Conservation (phyloP, 345 rosid genomes). For the Cardamine occulta region DNA sequence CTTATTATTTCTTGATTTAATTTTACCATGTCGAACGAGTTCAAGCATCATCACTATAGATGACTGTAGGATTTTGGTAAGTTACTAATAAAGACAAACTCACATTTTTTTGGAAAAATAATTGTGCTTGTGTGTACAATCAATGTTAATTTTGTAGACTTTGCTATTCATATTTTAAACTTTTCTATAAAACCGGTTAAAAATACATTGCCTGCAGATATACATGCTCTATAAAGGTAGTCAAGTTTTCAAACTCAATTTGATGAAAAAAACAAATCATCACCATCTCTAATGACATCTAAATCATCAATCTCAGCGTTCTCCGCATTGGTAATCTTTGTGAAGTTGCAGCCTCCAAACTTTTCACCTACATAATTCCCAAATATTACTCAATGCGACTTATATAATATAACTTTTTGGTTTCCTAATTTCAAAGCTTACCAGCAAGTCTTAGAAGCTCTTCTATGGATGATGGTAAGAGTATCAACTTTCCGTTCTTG, state of each 20-base stretch:
- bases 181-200: neutral
- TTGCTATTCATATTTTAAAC: neutral
- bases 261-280: constrained; percentile 76
- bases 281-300: constrained; percentile 86
- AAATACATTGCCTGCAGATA: constrained; percentile 39
- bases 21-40: too few relatives aligned
- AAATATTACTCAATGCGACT: neutral
- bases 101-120: neutral
- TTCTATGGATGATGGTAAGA: constrained; percentile 78
- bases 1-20: too few relatives aligned
- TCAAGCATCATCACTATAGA: neutral
- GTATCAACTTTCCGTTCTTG: constrained; percentile 59
- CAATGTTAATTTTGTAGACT: neutral
- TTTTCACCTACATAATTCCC: constrained; percentile 52
- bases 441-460: constrained; percentile 71
- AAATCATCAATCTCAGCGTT: constrained; percentile 83
- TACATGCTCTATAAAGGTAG: constrained; percentile 39
- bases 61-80: neutral
- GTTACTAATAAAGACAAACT: neutral
- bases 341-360: constrained; percentile 65
- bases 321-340: constrained; percentile 59
- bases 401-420: neutral
- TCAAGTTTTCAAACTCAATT: constrained; percentile 43
- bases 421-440: neutral
- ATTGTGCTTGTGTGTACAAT: neutral